Percentiles rank a stretch among this genome's conserved stretches.
These are phyloP conservation scores for Entomortierella parvispora DNA, from an alignment of 192 early-diverging fungal genomes.

Conservation along the genomic window DNA sequence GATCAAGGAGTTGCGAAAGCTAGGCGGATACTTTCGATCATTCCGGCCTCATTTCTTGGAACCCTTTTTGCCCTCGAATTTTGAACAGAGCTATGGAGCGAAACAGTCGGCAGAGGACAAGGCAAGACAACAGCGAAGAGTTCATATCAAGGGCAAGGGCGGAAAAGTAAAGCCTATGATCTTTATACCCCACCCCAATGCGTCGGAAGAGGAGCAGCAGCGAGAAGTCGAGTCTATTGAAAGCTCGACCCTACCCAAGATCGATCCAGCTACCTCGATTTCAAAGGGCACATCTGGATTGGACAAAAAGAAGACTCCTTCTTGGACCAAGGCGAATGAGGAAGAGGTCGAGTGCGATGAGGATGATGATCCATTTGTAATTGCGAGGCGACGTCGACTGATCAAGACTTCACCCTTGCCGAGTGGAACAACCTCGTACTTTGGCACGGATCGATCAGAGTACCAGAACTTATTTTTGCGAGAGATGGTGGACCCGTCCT, in stretches of 20 bases:
- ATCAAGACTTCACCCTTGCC: conserved; percentile 42
- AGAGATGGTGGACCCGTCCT: not conserved
- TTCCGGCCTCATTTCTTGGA: conserved; percentile 50
- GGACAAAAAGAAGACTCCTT: not conserved
- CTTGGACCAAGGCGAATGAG: not conserved
- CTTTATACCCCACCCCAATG: conserved; percentile 48
- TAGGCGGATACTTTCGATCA: conserved; percentile 59
- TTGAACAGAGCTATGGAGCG: conserved; percentile 15
- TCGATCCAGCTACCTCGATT: not conserved
- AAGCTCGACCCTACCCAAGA: not conserved
- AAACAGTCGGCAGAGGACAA: not conserved
- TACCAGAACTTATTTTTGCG: conserved; percentile 27
- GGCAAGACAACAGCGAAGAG: conserved; percentile 9
- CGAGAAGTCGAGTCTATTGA: conserved; percentile 17
- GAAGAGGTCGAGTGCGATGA: conserved; percentile 21
- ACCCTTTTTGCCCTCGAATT: conserved; percentile 33
- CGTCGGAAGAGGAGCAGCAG: conserved; percentile 36
- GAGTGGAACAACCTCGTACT: conserved; percentile 24
- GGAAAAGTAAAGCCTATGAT: conserved; percentile 46
- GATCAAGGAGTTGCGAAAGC: conserved; percentile 47
- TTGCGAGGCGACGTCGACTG: conserved; percentile 6
- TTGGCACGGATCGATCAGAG: conserved; percentile 25
- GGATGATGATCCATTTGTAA: conserved; percentile 33
- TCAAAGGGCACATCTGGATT: not conserved
- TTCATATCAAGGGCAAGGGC: conserved; percentile 33